Base-by-base conservation (phyloP, 164 flowering plant species). In the Aristolochia californica region DNA sequence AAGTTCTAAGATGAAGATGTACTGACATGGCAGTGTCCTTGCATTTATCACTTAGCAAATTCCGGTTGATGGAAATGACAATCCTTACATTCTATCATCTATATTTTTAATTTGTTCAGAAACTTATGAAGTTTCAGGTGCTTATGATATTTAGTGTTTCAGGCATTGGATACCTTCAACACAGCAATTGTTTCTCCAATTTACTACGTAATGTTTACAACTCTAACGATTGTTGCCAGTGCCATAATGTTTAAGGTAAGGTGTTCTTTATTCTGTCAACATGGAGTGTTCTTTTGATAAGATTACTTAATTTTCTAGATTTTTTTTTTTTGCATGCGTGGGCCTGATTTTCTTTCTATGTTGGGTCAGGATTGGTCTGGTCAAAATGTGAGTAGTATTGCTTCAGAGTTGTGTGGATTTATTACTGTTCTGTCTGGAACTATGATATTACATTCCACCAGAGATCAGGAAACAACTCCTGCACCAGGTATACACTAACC, bases 141-240 rank as follows among this genome's bases (percentile, higher is more conserved):
- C 48, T 8, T 16, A 7, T 22, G 54, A 23, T 50, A 14, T 5
- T 50, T 50, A 2, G 54, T 59, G 23, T 68, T 73, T 17, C 80
- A 89, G 97, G 95, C 97, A 43, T 69, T 88, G 71, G 96, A 88
- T 69, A 83, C 98, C 58, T 91, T 88, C 76, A 84, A 77, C 61
- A 82, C 98, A 1, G 90, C 95, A 56, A 70, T 91, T 59, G 98
- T 91, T 70, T 88, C 98, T 72, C 98, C 96, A 48, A 83, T 91
- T 55, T 88, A 88, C 60, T 91, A 91, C 59, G 96, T 88, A 20
- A 86, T 88, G 90, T 91, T 91, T 69, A 86, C 98, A 18, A 85
- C 98, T 58, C 75, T 91, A 58, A 86, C 98, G 4, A 91, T 91
- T 43, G 61, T 74, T 65, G 98, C 98, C 10, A 88, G 90, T 65